These are phyloP conservation scores for Cryphonectria carpinicola DNA, from an alignment of 2,329 filamentous ascomycete genomes.

Conservation along the genomic window DNA sequence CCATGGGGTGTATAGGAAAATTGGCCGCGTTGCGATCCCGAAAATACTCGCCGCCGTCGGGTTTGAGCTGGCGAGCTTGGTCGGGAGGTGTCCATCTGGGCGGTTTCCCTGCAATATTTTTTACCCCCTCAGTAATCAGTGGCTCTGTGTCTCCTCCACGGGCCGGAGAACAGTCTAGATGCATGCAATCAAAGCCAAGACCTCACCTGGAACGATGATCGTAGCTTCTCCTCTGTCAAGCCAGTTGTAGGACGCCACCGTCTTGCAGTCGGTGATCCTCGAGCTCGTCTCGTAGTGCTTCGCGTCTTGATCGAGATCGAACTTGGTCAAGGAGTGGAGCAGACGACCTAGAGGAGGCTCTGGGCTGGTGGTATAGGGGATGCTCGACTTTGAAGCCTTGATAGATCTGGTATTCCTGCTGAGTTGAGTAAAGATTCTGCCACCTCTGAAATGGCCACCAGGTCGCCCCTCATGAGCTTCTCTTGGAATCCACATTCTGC, in stretches of 20 bases:
- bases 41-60: slow-evolving; percentile 55
- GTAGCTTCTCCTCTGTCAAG: slow-evolving; percentile 34
- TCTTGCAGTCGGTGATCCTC: slow-evolving; percentile 33
- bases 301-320: slow-evolving; percentile 30
- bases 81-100: slow-evolving; percentile 52
- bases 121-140: slow-evolving; percentile 10
- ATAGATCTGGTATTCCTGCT: neutral
- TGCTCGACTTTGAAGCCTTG: neutral
- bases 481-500: neutral
- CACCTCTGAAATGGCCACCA: neutral
- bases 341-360: slow-evolving; percentile 33
- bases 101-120: slow-evolving; percentile 47
- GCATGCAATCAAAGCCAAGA: too few species aligned
- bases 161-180: neutral
- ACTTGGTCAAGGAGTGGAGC: slow-evolving; percentile 24
- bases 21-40: slow-evolving; percentile 58
- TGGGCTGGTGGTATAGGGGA: slow-evolving; percentile 1
- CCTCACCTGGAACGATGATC: slow-evolving; percentile 41
- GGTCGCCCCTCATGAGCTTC: neutral
- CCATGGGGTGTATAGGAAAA: slow-evolving; percentile 53
- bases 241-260: slow-evolving; percentile 45
- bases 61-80: slow-evolving; percentile 38
- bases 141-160: neutral
- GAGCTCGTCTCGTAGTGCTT: slow-evolving; percentile 28
- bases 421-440: neutral